Base-by-base conservation (phyloP, 306 rosid species). In the Cucumis melo region DNA sequence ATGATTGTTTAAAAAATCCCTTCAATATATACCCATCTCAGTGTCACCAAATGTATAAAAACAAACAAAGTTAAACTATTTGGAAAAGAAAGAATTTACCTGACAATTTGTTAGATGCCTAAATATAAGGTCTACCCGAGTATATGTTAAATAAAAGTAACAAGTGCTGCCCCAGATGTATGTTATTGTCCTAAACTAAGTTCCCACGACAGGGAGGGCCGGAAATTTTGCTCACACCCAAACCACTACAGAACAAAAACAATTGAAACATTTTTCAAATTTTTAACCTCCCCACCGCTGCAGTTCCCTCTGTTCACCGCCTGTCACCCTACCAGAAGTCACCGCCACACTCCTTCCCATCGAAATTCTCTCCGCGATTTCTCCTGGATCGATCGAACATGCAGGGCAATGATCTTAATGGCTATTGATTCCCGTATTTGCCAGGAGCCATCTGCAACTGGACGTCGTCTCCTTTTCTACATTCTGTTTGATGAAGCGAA, bases 401-500 rank as follows among this genome's bases (percentile, higher is more conserved):
- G 92, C 96, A 61, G 84, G 4, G 88, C 94, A 0, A 93, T 87
- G 38, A 90, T 92, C 9, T 27, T 27, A 27, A 27, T 27, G 29
- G 29, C 29, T 1, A 27, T 27, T 27, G 29, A 27, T 27, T 27
- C 29, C 1, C 29, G 29, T 27, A 27, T 27, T 27, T 27, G 29
- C 29, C 29, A 27, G 29, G 29, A 27, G 2, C 85, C 81, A 87
- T 85, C 51, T 77, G 38, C 85, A 84, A 92, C 82, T 89, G 89
- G 20, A 90, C 98, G 54, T 39, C 57, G 29, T 92, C 98, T 12
- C 89, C 60, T 75, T 75, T 96, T 8, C 87, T 64, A 82, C 88
- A 10, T 92, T 91, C 48, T 96, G 94, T 38, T 85, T 82, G 84
- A 86, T 89, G 85, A 91, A 92, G 54, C 98, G 92, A 51, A 81